These are phyloP conservation scores for Pyrenula aspistea DNA, from an alignment of 495 filamentous ascomycete species.

Conservation along the genomic window DNA sequence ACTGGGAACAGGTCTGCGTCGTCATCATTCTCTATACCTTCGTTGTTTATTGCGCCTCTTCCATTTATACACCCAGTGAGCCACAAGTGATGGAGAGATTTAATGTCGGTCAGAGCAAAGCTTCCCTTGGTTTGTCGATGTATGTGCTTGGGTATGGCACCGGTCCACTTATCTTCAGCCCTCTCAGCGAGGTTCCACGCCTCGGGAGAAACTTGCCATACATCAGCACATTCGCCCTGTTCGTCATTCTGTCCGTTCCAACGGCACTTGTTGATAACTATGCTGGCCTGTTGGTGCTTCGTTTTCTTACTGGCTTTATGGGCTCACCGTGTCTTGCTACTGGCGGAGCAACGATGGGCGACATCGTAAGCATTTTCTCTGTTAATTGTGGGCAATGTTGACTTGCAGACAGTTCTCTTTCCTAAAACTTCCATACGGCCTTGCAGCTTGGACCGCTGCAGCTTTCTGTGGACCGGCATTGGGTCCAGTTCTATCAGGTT, in stretches of 20 bases:
- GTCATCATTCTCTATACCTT: conserved; percentile 23
- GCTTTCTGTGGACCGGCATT: conserved; percentile 17
- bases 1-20: background rate
- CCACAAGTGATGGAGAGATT: conserved; percentile 12
- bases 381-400: no score
- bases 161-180: background rate
- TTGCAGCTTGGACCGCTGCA: conserved; percentile 14
- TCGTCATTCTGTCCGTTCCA: conserved; percentile 15
- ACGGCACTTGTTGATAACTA: conserved; percentile 17
- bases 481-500: conserved; percentile 20
- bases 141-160: background rate
- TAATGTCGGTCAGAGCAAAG: conserved; percentile 15
- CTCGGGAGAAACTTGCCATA: conserved; percentile 21
- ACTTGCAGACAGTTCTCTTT: conserved; percentile 3
- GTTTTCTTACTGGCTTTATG: conserved; percentile 20
- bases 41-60: conserved; percentile 31
- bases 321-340: conserved; percentile 21
- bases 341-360: conserved; percentile 20
- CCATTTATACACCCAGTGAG: conserved; percentile 31
- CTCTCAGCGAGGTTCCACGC: conserved; percentile 14
- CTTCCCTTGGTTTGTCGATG: conserved; percentile 18
- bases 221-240: conserved; percentile 15
- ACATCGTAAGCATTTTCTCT: conserved; percentile 11
- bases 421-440: conserved; percentile 6
- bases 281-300: conserved; percentile 16